Conservation (phyloP, 768 basidiomycete species). For the Xerocomus spinulosus region DNA sequence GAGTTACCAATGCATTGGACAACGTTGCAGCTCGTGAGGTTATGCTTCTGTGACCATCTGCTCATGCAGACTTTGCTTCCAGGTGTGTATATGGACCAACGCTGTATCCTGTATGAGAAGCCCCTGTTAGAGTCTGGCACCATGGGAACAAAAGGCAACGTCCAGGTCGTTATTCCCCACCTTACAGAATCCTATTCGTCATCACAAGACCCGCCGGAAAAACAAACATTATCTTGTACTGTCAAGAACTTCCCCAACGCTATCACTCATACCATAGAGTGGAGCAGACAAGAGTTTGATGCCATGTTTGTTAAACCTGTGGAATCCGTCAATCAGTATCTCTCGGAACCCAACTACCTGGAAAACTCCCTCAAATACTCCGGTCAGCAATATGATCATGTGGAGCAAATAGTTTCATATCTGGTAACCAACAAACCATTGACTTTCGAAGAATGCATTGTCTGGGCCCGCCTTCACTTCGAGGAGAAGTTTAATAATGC, state of each 20-base stretch:
- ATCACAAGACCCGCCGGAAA: constrained; percentile 98
- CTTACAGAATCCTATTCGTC: constrained; percentile 96
- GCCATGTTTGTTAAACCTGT: constrained; percentile 90
- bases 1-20: constrained; percentile 96
- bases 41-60: background rate
- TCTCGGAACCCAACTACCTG: constrained; percentile 93
- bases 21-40: constrained; percentile 90
- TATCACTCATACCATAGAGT: constrained; percentile 98
- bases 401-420: constrained; percentile 83
- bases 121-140: constrained; percentile 96
- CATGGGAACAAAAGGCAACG: constrained; percentile 96
- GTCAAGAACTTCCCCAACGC: constrained; percentile 99
- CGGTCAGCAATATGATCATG: constrained; percentile 85
- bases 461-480: constrained; percentile 94
- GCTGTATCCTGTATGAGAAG: constrained; percentile 95
- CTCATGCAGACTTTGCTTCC: constrained; percentile 4
- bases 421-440: constrained; percentile 90
- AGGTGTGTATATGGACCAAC: constrained; percentile 98
- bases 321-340: constrained; percentile 91
- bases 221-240: constrained; percentile 93
- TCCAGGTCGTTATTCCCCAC: constrained; percentile 91
- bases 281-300: constrained; percentile 92
- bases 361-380: constrained; percentile 88
- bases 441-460: constrained; percentile 95
- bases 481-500: constrained; percentile 91